These are phyloP conservation scores for Pistacia vera DNA, from an alignment of 345 rosid species.

Conservation along the genomic window DNA sequence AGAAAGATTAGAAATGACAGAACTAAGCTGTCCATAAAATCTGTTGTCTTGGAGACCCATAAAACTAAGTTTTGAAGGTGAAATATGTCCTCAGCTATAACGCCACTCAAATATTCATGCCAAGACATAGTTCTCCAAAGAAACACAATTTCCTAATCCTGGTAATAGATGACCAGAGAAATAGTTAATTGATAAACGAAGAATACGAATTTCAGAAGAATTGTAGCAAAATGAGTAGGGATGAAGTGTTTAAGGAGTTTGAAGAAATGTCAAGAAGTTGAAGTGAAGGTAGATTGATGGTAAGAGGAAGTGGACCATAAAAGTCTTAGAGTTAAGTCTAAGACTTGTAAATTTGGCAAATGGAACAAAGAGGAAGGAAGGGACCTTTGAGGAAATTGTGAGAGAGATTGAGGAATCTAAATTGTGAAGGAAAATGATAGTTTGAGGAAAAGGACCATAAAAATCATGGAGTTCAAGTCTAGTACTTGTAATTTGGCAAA, in stretches of 20 bases:
- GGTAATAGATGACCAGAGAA: conserved; percentile 51
- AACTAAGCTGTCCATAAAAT: conserved; percentile 53
- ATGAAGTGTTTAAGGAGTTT: conserved; percentile 47
- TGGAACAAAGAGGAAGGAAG: conserved; percentile 59
- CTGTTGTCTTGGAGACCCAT: conserved; percentile 56
- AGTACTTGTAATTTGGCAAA: conserved; percentile 45
- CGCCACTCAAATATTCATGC: conserved; percentile 65
- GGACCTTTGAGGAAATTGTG: conserved; percentile 44
- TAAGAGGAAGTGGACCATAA: conserved; percentile 42
- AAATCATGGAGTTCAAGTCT: conserved; percentile 62
- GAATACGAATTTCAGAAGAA: conserved; percentile 32
- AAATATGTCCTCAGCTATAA: conserved; percentile 48
- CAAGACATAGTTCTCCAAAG: conserved; percentile 55
- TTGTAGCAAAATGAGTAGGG: conserved; percentile 55
- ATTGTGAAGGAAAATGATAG: conserved; percentile 43
- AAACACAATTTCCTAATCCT: conserved; percentile 48
- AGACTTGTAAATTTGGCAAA: conserved; percentile 39
- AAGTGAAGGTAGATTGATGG: conserved; percentile 48
- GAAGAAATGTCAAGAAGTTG: conserved; percentile 48
- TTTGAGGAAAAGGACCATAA: conserved; percentile 42
- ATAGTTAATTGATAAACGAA: conserved; percentile 52
- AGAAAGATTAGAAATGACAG: conserved; percentile 42
- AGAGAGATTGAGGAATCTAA: conserved; percentile 56
- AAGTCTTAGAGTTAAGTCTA: conserved; percentile 70
- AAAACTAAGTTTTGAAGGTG: conserved; percentile 40